phyloP scores from a whole-genome alignment of 83 land plant genomes.

The Thuja plicata region DNA sequence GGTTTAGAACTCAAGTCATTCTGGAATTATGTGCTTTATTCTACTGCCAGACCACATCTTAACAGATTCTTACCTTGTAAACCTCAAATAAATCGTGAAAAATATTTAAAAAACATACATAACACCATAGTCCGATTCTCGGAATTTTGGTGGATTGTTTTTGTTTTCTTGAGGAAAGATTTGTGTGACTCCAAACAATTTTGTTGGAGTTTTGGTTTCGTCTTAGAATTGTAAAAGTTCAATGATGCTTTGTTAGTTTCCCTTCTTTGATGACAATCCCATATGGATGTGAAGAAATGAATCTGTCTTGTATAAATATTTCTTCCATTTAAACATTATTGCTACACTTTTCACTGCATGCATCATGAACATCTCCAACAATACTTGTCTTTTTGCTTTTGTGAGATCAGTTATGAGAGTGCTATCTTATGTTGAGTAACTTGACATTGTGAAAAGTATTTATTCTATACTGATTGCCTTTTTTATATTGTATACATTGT shows the following conservation, averaged over 20 bases:
- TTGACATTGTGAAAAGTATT: neutral
- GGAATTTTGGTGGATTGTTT: neutral
- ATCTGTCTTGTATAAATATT: neutral
- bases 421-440: neutral
- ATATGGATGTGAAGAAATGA: neutral
- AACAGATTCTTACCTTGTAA: neutral
- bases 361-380: neutral
- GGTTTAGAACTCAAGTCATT: neutral
- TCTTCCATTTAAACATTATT: slow-evolving; percentile 2
- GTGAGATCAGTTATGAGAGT: neutral
- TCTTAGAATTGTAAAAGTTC: neutral
- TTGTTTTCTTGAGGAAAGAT: neutral
- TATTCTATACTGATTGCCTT: neutral
- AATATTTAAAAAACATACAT: too few species aligned
- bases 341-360: neutral
- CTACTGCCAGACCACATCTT: neutral
- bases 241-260: neutral
- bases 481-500: neutral
- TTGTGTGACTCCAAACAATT: neutral
- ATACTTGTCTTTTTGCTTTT: neutral
- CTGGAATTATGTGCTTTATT: neutral
- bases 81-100: neutral
- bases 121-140: neutral
- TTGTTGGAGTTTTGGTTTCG: neutral
- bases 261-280: neutral